These are phyloP conservation scores for Leccinum subfulvum DNA, from an alignment of 1,284 basidiomycete genomes.

Conservation along the genomic window DNA sequence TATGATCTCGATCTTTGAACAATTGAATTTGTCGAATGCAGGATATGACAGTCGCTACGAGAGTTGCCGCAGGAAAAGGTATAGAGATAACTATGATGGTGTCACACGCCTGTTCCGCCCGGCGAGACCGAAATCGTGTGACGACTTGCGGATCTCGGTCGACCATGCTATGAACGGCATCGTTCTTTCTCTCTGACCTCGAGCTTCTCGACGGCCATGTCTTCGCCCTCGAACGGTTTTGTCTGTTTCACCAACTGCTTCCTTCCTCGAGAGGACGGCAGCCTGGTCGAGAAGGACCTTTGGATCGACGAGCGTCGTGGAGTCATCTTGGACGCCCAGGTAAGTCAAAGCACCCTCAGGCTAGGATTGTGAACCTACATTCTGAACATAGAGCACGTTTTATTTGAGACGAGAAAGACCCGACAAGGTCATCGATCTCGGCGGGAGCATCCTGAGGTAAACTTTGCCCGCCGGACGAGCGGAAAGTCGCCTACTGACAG, in stretches of 20 bases:
- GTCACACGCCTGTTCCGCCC: slow-evolving; percentile 1
- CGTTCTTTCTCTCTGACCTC: slow-evolving; percentile 8
- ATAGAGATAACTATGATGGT: not conserved
- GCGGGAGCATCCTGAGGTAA: slow-evolving; percentile 72
- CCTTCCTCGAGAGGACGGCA: slow-evolving; percentile 74
- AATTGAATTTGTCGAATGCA: not conserved
- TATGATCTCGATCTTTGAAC: not conserved
- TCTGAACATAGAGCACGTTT: slow-evolving; percentile 47
- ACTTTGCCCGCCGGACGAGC: slow-evolving; percentile 14
- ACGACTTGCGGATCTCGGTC: slow-evolving; percentile 8
- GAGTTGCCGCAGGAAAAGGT: not conserved
- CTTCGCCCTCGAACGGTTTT: slow-evolving; percentile 53
- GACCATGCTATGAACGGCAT: not conserved
- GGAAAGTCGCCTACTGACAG: slow-evolving; percentile 10
- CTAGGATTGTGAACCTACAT: not conserved
- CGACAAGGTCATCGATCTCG: slow-evolving; percentile 59
- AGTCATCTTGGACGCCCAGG: slow-evolving; percentile 72
- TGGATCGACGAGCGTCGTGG: slow-evolving; percentile 75
- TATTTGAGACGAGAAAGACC: slow-evolving; percentile 63
- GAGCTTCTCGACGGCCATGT: slow-evolving; percentile 20
- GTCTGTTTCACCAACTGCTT: slow-evolving; percentile 85
- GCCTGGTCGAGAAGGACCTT: slow-evolving; percentile 63
- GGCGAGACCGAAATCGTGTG: slow-evolving; percentile 13
- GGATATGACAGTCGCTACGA: not conserved
- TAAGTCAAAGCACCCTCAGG: slow-evolving; percentile 24